phyloP scores from a whole-genome alignment of 768 basidiomycete species.

The Pleurotus giganteus region DNA sequence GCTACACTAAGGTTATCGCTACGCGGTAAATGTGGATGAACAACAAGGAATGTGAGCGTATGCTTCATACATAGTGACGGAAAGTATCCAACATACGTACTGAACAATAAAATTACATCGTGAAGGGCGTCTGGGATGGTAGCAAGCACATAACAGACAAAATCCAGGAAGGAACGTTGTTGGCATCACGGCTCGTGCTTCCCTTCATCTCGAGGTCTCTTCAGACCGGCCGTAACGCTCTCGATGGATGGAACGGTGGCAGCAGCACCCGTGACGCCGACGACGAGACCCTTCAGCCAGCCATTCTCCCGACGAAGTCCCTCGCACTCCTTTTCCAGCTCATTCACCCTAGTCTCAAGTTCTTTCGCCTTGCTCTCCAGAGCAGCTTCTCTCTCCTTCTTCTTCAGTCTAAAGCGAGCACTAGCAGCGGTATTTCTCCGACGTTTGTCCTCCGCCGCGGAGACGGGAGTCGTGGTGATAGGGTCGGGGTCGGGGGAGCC shows the following conservation, averaged over 20 bases:
- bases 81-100: too few relatives aligned
- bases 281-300: slow-evolving; percentile 88
- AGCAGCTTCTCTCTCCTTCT: slow-evolving; percentile 93
- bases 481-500: slow-evolving; percentile 28
- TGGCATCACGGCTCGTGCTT: slow-evolving; percentile 3
- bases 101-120: too few relatives aligned
- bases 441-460: slow-evolving; percentile 85
- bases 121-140: too few relatives aligned
- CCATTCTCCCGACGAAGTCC: slow-evolving; percentile 85
- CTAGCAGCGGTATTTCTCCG: slow-evolving; percentile 90
- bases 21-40: too few relatives aligned
- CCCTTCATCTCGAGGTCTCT: slow-evolving; percentile 21
- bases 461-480: slow-evolving; percentile 30
- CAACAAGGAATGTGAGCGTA: too few relatives aligned
- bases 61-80: too few relatives aligned
- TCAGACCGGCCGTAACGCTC: slow-evolving; percentile 12
- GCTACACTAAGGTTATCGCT: too few relatives aligned
- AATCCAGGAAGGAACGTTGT: too few relatives aligned
- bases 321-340: slow-evolving; percentile 91
- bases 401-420: slow-evolving; percentile 91
- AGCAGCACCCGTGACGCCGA: slow-evolving; percentile 78
- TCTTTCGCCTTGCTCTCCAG: slow-evolving; percentile 85
- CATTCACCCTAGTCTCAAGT: slow-evolving; percentile 71
- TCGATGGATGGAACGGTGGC: slow-evolving; percentile 24
- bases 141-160: too few relatives aligned